These are phyloP conservation scores for Zasmidium angulare DNA, from an alignment of 2,329 filamentous ascomycete genomes.

Conservation along the genomic window DNA sequence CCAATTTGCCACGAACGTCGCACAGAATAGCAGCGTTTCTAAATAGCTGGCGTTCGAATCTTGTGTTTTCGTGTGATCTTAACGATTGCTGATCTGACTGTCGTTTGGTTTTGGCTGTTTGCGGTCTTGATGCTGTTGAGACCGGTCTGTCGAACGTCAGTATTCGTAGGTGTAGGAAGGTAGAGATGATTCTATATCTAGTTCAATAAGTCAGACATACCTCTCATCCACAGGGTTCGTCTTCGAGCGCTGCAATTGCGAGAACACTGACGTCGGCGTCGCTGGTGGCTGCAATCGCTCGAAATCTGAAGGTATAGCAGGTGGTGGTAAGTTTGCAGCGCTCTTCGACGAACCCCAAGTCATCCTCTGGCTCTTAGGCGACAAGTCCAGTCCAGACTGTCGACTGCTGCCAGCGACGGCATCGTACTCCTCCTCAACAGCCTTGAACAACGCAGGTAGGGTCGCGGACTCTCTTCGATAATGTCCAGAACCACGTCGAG, in stretches of 20 bases:
- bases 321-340: constrained; percentile 17
- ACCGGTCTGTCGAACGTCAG: background rate
- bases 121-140: background rate
- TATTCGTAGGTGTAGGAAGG: background rate
- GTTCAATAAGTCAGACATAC: background rate
- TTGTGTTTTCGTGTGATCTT: constrained; percentile 8
- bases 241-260: constrained; percentile 9
- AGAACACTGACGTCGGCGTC: constrained; percentile 18
- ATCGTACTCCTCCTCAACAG: constrained; percentile 18
- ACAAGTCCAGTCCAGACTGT: background rate
- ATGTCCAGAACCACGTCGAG: constrained; percentile 9
- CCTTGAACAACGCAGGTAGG: constrained; percentile 22
- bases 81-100: constrained; percentile 2
- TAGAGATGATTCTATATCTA: no score
- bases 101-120: constrained; percentile 12
- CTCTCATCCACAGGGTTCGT: constrained; percentile 8
- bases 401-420: constrained; percentile 13
- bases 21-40: constrained; percentile 47
- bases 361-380: constrained; percentile 3
- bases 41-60: constrained; percentile 44
- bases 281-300: constrained; percentile 12
- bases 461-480: constrained; percentile 28
- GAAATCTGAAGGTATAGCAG: constrained; percentile 14
- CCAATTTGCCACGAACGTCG: constrained; percentile 41
- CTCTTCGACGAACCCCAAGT: constrained; percentile 13